Evolutionary conservation across 2,329 filamentous ascomycete species (phyloP), one percentile per base, ranked within the genome.

Genomic region (Colletotrichum sp.): DNA sequence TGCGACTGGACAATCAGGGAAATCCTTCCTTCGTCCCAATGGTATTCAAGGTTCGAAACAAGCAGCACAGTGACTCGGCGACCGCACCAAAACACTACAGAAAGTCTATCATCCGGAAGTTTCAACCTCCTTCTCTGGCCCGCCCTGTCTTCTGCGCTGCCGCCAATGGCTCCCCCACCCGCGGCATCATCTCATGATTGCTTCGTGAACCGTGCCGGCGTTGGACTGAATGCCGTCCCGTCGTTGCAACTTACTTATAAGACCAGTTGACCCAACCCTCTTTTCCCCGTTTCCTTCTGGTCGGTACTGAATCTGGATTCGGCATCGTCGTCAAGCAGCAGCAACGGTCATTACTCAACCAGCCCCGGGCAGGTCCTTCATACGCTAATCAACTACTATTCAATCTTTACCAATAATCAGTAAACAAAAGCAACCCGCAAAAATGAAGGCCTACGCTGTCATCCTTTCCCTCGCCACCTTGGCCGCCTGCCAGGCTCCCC

Each of bases 91-190:
- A 76, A 76, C 74, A 74, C 74, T 74, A 64, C 32, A 52, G 34
- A 76, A 76, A 76, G 74, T 76, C 34, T 76, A 76, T 76, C 74
- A 26, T 69, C 65, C 64, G 49, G 59, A 69, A 28, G 70, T 76
- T 74, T 69, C 64, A 60, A 69, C 30, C 59, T 52, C 59, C 69
- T 59, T 32, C 8, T 21, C 36, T 55, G 36, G 63, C 52, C 52
- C 21, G 36, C 52, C 52, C 16, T 30, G 18, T 39, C 21, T 30
- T 60, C 39, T 24, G 16, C 34, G 34, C 62, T 24, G 62, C 62
- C 62, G 62, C n/a, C 34, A 21, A 26, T 39, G 62, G 62, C 32
- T 44, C 32, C 62, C 32, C 62, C 62, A 32, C n/a, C 68, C 34
- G n/a, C n/a, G 68, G 68, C 36, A 62, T 34, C 68, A 70, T 70